Evolutionary conservation across 805 yeast genomes (phyloP).

Genomic region (Brettanomyces bruxellensis): DNA sequence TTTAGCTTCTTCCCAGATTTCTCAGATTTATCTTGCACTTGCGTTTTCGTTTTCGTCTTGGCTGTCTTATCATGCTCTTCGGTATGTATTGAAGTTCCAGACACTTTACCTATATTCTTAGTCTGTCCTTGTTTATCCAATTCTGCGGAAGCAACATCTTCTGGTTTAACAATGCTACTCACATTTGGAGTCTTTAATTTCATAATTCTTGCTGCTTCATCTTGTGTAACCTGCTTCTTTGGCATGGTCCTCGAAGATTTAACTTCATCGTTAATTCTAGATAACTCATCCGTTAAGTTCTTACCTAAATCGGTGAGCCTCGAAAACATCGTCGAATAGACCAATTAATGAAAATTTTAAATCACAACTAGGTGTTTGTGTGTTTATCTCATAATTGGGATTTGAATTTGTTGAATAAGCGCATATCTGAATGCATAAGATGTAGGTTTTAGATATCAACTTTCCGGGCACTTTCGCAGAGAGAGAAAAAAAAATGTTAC

Average conservation of each 20-base stretch:
- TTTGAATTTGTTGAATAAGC: no score
- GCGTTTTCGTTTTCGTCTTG: not conserved
- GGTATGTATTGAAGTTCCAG: not conserved
- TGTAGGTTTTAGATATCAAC: no score
- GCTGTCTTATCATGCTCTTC: no score
- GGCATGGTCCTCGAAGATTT: conserved; percentile 9
- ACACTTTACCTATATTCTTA: no score
- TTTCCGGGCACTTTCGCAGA: no score
- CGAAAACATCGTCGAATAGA: conserved; percentile 29
- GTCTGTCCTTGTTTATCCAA: no score
- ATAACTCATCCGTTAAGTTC: conserved; percentile 52
- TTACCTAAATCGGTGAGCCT: conserved; percentile 55
- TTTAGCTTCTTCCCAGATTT: not conserved
- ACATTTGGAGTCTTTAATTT: conserved; percentile 39
- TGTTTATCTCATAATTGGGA: no score
- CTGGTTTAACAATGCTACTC: conserved; percentile 36
- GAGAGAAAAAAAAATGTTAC: no score
- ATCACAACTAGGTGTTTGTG: no score
- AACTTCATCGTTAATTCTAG: conserved; percentile 25
- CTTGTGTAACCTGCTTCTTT: conserved; percentile 12
- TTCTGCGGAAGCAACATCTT: conserved; percentile 17
- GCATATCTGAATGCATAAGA: no score
- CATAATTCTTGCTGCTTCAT: conserved; percentile 25
- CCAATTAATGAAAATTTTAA: not conserved
- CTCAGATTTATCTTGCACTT: not conserved